Evolutionary conservation across 1,139 yeast species (phyloP).

Genomic region (Blastobotrys capitulatus): DNA sequence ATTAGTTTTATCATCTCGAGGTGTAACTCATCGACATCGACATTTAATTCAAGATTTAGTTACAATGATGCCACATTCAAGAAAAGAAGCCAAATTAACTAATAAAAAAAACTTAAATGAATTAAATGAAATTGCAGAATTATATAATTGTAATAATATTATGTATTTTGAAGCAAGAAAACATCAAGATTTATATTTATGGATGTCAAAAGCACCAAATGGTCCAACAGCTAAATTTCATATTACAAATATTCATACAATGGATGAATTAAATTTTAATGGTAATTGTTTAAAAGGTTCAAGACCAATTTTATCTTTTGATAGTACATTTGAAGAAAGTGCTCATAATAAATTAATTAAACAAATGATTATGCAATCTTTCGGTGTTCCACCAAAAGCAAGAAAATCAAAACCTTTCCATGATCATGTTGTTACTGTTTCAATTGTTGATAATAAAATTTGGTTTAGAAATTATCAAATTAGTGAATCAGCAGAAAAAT

Average conservation of each 20-base stretch:
- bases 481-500: slow-evolving; percentile 56
- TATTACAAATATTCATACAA: slow-evolving; percentile 90
- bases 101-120: slow-evolving; percentile 84
- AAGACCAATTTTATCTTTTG: slow-evolving; percentile 91
- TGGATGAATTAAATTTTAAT: slow-evolving; percentile 92
- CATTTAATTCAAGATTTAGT: slow-evolving; percentile 82
- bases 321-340: slow-evolving; percentile 58
- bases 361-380: slow-evolving; percentile 77
- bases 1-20: slow-evolving; percentile 86
- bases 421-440: slow-evolving; percentile 91
- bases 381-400: slow-evolving; percentile 97
- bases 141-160: slow-evolving; percentile 94
- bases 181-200: slow-evolving; percentile 89
- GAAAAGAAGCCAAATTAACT: slow-evolving; percentile 95
- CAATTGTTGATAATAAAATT: slow-evolving; percentile 86
- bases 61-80: slow-evolving; percentile 82
- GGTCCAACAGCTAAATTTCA: slow-evolving; percentile 96
- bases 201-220: slow-evolving; percentile 95
- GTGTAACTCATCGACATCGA: slow-evolving; percentile 89
- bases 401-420: slow-evolving; percentile 90
- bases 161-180: slow-evolving; percentile 94
- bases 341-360: slow-evolving; percentile 71
- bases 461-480: slow-evolving; percentile 97
- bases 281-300: slow-evolving; percentile 96
- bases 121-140: slow-evolving; percentile 91